Conservation (phyloP, 129 eudicot genomes). For the Artemisia annua region DNA sequence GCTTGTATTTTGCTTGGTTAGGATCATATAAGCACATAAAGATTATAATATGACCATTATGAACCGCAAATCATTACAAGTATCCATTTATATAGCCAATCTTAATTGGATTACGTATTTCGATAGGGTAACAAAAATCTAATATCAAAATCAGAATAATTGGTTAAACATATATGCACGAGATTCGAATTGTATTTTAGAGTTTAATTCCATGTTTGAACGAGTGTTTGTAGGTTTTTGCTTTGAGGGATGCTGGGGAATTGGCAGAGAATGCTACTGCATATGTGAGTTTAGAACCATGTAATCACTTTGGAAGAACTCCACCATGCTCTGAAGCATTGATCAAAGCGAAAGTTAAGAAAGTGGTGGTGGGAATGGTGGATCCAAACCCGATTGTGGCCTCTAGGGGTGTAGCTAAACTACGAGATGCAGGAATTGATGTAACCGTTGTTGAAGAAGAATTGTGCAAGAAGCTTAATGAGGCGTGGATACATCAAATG, state of each 20-base stretch:
- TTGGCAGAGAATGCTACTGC: conserved; percentile 89
- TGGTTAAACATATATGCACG: conserved; percentile 18
- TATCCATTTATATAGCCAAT: not conserved
- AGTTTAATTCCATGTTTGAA: conserved; percentile 6
- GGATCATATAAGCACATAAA: conserved; percentile 3
- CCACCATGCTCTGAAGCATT: conserved; percentile 98
- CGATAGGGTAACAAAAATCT: conserved; percentile 7
- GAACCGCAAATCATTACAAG: not conserved
- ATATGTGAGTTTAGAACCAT: conserved; percentile 94
- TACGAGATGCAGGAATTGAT: conserved; percentile 74
- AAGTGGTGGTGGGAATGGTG: conserved; percentile 94
- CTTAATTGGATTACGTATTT: not conserved
- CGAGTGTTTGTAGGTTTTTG: conserved; percentile 68
- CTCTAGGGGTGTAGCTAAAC: conserved; percentile 71
- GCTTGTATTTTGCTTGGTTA: not conserved
- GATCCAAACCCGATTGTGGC: conserved; percentile 98
- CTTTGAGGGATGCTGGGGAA: conserved; percentile 91
- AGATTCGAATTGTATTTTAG: conserved; percentile 13
- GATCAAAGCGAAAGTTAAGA: conserved; percentile 79
- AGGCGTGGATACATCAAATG: conserved; percentile 86
- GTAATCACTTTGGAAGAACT: conserved; percentile 93
- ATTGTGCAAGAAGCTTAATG: conserved; percentile 80
- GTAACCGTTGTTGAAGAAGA: conserved; percentile 89
- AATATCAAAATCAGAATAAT: conserved; percentile 7
- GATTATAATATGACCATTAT: conserved; percentile 1